Conservation (phyloP, 164 flowering plant genomes). For the Platanus orientalis region DNA sequence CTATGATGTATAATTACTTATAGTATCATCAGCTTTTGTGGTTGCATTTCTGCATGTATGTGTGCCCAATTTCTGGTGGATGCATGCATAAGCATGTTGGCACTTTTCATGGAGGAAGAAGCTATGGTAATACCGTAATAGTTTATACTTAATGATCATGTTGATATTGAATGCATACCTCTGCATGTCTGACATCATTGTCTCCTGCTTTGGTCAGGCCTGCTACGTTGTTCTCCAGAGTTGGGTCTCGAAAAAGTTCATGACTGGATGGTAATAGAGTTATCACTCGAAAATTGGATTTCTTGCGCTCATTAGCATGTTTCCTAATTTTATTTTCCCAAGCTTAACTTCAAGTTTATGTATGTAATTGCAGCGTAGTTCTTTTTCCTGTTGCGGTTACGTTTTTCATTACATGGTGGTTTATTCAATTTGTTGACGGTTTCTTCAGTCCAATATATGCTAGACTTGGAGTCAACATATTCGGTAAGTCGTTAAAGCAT, state of each 20-base stretch:
- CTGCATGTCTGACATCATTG: neutral
- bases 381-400: constrained; percentile 83
- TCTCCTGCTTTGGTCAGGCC: constrained; percentile 44
- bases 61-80: too few species aligned
- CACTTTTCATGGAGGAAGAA: too few species aligned
- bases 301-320: neutral
- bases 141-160: neutral
- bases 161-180: neutral
- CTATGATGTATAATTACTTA: too few species aligned
- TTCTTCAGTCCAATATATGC: constrained; percentile 86
- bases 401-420: constrained; percentile 60
- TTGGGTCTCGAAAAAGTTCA: constrained; percentile 86
- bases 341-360: constrained; percentile 9
- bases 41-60: too few species aligned
- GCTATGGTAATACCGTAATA: too few species aligned
- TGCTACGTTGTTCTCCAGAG: constrained; percentile 78
- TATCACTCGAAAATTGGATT: neutral
- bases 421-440: constrained; percentile 80
- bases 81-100: too few species aligned
- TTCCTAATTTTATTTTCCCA: neutral
- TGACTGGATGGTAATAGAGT: constrained; percentile 86
- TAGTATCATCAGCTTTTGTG: too few species aligned
- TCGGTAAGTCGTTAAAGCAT: constrained; percentile 39
- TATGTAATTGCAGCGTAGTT: constrained; percentile 47
- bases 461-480: constrained; percentile 69